Evolutionary conservation across 73 alveolate genomes (phyloP), one percentile per base, ranked within the genome.

Genomic region (Paramecium sexaurelia): DNA sequence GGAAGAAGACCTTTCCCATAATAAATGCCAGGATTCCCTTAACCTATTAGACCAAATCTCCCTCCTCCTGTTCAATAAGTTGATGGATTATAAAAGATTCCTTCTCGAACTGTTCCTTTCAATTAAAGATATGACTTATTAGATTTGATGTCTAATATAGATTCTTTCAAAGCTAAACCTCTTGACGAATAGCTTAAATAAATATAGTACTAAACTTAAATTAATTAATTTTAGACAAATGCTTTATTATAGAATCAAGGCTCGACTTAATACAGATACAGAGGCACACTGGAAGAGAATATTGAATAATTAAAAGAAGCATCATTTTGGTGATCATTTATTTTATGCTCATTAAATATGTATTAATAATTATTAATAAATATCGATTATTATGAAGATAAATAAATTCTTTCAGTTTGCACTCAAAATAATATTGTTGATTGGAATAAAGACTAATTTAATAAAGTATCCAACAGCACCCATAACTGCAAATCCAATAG

Each of bases 381-480:
- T 29, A 61, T 61, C 47, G 22, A 61, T 27, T 61, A 29, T 26
- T 32, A 61, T 61, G 45, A 11, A 29, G 24, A 47, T 47, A 11
- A 15, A 4, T 6, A 51, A 61, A 9, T 5, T 11, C 19, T 26
- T 29, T 78, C 90, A 78, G 24, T 78, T 78, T 37, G 90, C 55
- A 39, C 90, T 85, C 55, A 96, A 93, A 67, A 96, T 94, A 88
- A 96, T 96, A 85, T 96, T 96, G 94, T 96, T 96, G 92, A 96
- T 96, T 83, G 98, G 98, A 89, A 96, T 96, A 93, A 96, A 96
- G 27, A 96, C 96, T 55, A 96, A 92, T 94, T 96, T 96, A 43
- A 96, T 93, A 86, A 96, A 87, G 92, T 95, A 96, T 61, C 98
- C 98, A 37, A 96, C 96, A 78, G 89, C 92, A 41, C 98, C 98